Conservation (phyloP, 2,329 filamentous ascomycete species). For the Phaeosphaeria sp. region DNA sequence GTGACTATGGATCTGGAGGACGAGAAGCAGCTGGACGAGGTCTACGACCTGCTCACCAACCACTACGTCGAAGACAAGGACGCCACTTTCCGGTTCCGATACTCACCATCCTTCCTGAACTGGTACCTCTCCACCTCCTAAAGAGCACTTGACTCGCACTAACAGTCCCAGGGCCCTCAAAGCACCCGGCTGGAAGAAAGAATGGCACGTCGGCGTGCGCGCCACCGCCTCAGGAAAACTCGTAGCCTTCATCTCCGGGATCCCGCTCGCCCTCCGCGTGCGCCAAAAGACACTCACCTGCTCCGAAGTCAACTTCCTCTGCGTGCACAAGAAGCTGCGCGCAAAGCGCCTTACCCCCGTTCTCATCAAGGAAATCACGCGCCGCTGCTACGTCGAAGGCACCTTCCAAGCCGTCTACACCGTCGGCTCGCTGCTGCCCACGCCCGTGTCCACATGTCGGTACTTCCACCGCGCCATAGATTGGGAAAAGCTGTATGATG, state of each 20-base stretch:
- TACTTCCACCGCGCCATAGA: slow-evolving; percentile 95
- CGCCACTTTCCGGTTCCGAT: slow-evolving; percentile 97
- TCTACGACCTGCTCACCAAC: slow-evolving; percentile 87
- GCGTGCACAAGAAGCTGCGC: slow-evolving; percentile 96
- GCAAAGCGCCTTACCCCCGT: slow-evolving; percentile 91
- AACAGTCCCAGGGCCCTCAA: slow-evolving; percentile 76
- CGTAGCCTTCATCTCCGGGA: slow-evolving; percentile 93
- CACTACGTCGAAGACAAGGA: slow-evolving; percentile 98
- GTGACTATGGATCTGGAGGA: slow-evolving; percentile 84
- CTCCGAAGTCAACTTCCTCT: slow-evolving; percentile 97
- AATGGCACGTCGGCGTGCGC: slow-evolving; percentile 95
- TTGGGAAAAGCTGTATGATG: slow-evolving; percentile 95
- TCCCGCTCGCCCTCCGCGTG: slow-evolving; percentile 83
- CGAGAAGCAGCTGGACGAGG: slow-evolving; percentile 79
- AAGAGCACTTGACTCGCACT: slow-evolving; percentile 1
- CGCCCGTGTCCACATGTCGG: slow-evolving; percentile 87
- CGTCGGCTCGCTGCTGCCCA: slow-evolving; percentile 87
- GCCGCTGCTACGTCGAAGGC: slow-evolving; percentile 82
- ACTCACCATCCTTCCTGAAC: slow-evolving; percentile 84
- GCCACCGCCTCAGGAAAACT: slow-evolving; percentile 83
- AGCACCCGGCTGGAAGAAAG: slow-evolving; percentile 89
- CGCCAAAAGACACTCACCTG: slow-evolving; percentile 76
- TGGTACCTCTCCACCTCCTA: slow-evolving; percentile 65
- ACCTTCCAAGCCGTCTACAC: slow-evolving; percentile 98
- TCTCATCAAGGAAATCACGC: slow-evolving; percentile 96